Base-by-base conservation (phyloP, 345 rosid species). In the Eucalyptus curtisii region DNA sequence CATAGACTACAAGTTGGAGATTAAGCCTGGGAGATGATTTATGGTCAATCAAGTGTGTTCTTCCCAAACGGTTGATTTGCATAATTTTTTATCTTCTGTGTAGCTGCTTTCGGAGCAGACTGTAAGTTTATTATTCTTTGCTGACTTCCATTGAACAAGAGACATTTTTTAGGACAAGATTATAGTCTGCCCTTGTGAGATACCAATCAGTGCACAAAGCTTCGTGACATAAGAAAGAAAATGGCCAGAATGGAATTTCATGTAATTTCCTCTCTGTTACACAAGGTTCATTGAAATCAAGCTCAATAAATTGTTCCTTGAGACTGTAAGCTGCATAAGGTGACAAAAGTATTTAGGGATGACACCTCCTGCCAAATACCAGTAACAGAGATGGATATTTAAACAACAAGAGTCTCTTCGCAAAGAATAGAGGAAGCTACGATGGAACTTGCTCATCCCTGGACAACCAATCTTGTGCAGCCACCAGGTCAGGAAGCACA, bases 401-500 rank as follows among this genome's bases (percentile, higher is more conserved):
- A 19, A 37, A 76, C 30, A 40, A 20, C 15, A 76, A 20, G 27
- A 40, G 84, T 76, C 42, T 40, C 47, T 76, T 40, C 0, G 82
- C 84, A 11, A 76, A 1, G 44, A 20, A 40, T 40, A 76, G 84
- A 76, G 81, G 14, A 20, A 76, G 40, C 47, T 76, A 76, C 47
- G 12, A 37, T 6, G 47, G 47, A 37, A 89, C 86, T 94, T 92
- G 87, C 89, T 94, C 80, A 93, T 93, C 87, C 84, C 47, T 79
- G 91, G 88, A 88, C 88, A 97, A 95, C 89, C 92, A 92, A 87
- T 96, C 90, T 90, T 94, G 97, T 79, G 92, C 98, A 11, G 96
- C 92, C 7, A 88, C 92, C 93, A 97, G 90, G 93, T 97, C 96
- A 4, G 99, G 98, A 90, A 97, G 96, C 90, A 97, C 99, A 59